Evolutionary conservation across 2,329 filamentous ascomycete species (phyloP).

Genomic region (Talaromyces piceae): DNA sequence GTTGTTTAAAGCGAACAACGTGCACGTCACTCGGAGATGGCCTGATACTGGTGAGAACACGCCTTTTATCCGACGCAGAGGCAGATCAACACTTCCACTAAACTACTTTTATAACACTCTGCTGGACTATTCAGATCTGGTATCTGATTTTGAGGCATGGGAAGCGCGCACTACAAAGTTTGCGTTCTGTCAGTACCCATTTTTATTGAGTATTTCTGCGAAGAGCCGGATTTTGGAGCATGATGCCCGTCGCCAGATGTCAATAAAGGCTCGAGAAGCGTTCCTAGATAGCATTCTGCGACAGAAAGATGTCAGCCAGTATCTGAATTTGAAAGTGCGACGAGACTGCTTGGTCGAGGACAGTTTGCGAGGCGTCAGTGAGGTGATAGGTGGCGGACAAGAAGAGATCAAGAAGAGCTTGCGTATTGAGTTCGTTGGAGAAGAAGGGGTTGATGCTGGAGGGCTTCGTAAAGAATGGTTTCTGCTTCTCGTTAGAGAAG

Average conservation of each 20-base stretch:
- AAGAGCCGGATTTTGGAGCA: constrained; percentile 88
- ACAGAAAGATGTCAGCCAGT: constrained; percentile 64
- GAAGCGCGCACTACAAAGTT: constrained; percentile 68
- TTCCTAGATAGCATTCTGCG: constrained; percentile 86
- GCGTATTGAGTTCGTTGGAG: constrained; percentile 75
- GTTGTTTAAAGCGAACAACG: constrained; percentile 74
- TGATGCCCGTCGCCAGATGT: constrained; percentile 83
- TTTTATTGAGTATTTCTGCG: constrained; percentile 83
- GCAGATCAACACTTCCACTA: constrained; percentile 60
- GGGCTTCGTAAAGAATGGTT: constrained; percentile 95
- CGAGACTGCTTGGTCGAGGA: constrained; percentile 84
- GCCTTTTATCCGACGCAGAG: constrained; percentile 1
- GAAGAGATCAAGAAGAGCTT: constrained; percentile 88
- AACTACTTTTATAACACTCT: constrained; percentile 84
- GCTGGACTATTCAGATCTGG: constrained; percentile 77
- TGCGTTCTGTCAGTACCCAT: constrained; percentile 86
- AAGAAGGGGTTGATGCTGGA: constrained; percentile 86
- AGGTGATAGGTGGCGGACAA: constrained; percentile 69
- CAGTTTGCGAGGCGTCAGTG: constrained; percentile 75
- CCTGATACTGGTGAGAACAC: constrained; percentile 18
- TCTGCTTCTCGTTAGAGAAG: constrained; percentile 73
- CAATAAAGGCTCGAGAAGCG: constrained; percentile 75
- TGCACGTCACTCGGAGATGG: constrained; percentile 31
- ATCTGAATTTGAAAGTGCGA: constrained; percentile 68
- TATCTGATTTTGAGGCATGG: constrained; percentile 83